A percentile compares a stretch with the other conserved stretches of the same genome.
Conservation (phyloP, 1,284 basidiomycete genomes). For the Leucoagaricus sp. region DNA sequence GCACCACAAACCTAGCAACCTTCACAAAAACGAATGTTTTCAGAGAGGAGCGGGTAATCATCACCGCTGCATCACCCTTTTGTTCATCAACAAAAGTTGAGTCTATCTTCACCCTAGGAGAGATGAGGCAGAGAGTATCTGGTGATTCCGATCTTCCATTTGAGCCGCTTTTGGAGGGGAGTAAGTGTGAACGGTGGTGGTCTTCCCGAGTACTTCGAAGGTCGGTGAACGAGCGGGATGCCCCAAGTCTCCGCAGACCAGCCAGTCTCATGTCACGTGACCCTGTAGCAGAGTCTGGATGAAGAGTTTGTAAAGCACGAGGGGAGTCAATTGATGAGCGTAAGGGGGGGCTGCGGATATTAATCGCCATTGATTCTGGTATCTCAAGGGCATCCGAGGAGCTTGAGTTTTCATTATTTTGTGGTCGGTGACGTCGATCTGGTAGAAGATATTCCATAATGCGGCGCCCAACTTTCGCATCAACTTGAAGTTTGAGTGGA, state of each 20-base stretch:
- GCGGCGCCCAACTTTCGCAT: constrained; percentile 78
- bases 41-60: constrained; percentile 76
- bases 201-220: constrained; percentile 50
- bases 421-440: constrained; percentile 50
- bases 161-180: constrained; percentile 17
- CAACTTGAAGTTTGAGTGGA: constrained; percentile 87
- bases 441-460: constrained; percentile 93
- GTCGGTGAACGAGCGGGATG: constrained; percentile 73
- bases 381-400: constrained; percentile 17
- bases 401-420: constrained; percentile 21
- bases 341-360: constrained; percentile 24
- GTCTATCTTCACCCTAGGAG: not conserved
- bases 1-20: constrained; percentile 64
- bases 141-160: constrained; percentile 19
- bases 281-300: constrained; percentile 17
- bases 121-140: not conserved
- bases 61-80: constrained; percentile 64
- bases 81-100: not conserved
- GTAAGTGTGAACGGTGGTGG: constrained; percentile 22
- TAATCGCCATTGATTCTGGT: constrained; percentile 16
- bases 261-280: constrained; percentile 15
- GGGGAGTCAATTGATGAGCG: constrained; percentile 50
- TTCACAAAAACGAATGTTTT: constrained; percentile 85
- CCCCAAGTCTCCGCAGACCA: constrained; percentile 48
- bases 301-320: constrained; percentile 31